These are phyloP conservation scores for Schoenoplectus triqueter DNA, from an alignment of 202 grass and related monocot species.

Conservation along the genomic window DNA sequence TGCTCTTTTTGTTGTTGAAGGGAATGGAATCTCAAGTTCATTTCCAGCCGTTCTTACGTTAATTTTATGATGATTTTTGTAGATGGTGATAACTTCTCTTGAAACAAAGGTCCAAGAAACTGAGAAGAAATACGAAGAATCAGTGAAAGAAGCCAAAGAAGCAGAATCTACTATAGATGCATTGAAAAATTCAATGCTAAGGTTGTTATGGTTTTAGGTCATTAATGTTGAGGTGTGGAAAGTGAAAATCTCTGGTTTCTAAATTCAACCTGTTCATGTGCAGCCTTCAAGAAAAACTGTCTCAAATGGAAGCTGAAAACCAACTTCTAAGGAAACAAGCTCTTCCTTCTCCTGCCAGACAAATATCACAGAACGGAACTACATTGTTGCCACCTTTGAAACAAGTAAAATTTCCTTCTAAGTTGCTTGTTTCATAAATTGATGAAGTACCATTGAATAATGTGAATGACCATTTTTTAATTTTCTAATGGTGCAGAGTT, in stretches of 20 bases:
- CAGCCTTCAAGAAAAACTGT: slow-evolving; percentile 86
- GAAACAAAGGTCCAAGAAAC: slow-evolving; percentile 80
- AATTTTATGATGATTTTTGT: slow-evolving; percentile 40
- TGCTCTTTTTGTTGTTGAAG: not conserved
- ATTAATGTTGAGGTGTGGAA: slow-evolving; percentile 31
- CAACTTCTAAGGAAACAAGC: slow-evolving; percentile 75
- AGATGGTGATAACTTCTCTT: slow-evolving; percentile 67
- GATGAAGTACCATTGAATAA: not conserved
- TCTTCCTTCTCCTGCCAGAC: slow-evolving; percentile 39
- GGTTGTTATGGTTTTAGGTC: slow-evolving; percentile 52
- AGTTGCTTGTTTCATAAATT: slow-evolving; percentile 51
- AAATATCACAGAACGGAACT: slow-evolving; percentile 33
- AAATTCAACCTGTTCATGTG: slow-evolving; percentile 42
- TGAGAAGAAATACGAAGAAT: slow-evolving; percentile 84
- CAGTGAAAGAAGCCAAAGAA: slow-evolving; percentile 61
- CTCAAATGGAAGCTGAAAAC: slow-evolving; percentile 75
- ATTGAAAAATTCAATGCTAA: slow-evolving; percentile 74
- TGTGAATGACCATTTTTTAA: slow-evolving; percentile 2
- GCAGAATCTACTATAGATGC: slow-evolving; percentile 71
- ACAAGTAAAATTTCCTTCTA: slow-evolving; percentile 54
- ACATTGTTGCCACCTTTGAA: slow-evolving; percentile 44
- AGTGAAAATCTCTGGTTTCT: slow-evolving; percentile 31
- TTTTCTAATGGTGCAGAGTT: slow-evolving; percentile 62
- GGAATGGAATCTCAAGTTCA: slow-evolving; percentile 15
- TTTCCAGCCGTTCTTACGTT: slow-evolving; percentile 15